A percentile compares a stretch with the other conserved stretches of the same genome.
phyloP scores from a whole-genome alignment of 1,284 basidiomycete species.

The Puccinia triticina region DNA sequence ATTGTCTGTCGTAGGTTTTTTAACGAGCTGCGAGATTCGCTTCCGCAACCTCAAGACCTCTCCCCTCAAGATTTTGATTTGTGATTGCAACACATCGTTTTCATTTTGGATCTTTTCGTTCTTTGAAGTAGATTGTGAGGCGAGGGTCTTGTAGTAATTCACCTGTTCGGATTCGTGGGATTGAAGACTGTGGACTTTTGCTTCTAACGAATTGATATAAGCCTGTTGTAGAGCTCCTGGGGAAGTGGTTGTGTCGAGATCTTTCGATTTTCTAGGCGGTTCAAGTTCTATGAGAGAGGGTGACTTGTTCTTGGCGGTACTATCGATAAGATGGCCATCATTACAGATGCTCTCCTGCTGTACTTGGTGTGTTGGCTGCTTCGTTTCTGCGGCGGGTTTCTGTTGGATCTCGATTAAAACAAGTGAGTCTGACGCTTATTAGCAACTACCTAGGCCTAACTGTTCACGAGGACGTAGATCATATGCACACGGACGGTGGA shows the following conservation, averaged over 20 bases:
- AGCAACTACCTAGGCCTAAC: neutral
- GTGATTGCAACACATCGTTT: conserved; percentile 38
- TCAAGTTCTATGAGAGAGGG: neutral
- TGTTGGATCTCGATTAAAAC: neutral
- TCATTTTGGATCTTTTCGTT: conserved; percentile 18
- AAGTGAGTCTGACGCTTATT: neutral
- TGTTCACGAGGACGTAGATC: neutral
- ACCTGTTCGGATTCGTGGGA: conserved; percentile 35
- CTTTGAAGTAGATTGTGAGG: conserved; percentile 27
- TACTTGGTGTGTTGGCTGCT: conserved; percentile 11
- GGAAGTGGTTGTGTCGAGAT: neutral
- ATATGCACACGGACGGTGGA: neutral
- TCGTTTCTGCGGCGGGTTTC: conserved; percentile 22
- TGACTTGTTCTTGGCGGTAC: conserved; percentile 5
- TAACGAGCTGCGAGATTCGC: conserved; percentile 24
- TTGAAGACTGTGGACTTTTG: conserved; percentile 35
- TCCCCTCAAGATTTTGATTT: conserved; percentile 35
- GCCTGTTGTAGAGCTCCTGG: conserved; percentile 31
- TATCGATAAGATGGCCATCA: neutral
- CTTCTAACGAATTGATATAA: conserved; percentile 43
- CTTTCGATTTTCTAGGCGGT: conserved; percentile 1
- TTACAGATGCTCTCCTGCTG: neutral
- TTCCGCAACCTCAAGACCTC: conserved; percentile 49
- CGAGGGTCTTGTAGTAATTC: conserved; percentile 41
- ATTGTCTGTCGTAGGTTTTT: conserved; percentile 16